Conservation (phyloP, 805 yeast genomes). For the Saccharomycopsis javanensis region DNA sequence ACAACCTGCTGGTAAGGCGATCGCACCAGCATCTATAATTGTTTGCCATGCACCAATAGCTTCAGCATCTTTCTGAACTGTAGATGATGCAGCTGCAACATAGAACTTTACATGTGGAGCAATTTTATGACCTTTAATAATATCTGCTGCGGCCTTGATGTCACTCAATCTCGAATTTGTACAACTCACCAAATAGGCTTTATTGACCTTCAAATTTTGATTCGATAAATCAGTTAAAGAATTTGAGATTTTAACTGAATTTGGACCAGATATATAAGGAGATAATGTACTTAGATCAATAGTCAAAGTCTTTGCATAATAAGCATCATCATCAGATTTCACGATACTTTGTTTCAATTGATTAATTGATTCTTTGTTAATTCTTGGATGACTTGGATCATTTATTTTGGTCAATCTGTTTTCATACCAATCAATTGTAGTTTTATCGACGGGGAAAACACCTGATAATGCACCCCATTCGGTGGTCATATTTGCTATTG, state of each 20-base stretch:
- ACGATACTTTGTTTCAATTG: slow-evolving; percentile 35
- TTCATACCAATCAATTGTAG: slow-evolving; percentile 66
- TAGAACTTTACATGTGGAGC: slow-evolving; percentile 90
- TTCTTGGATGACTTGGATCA: slow-evolving; percentile 61
- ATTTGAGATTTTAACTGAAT: slow-evolving; percentile 86
- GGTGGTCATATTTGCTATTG: slow-evolving; percentile 96
- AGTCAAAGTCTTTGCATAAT: slow-evolving; percentile 77
- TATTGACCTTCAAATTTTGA: slow-evolving; percentile 69
- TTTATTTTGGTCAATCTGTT: slow-evolving; percentile 40
- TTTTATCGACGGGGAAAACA: slow-evolving; percentile 87
- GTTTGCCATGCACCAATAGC: slow-evolving; percentile 86
- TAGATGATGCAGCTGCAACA: slow-evolving; percentile 94
- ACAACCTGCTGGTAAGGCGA: slow-evolving; percentile 94
- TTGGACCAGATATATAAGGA: slow-evolving; percentile 93
- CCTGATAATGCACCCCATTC: slow-evolving; percentile 99
- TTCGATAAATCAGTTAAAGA: slow-evolving; percentile 65
- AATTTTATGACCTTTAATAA: slow-evolving; percentile 71
- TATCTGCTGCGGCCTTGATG: slow-evolving; percentile 87
- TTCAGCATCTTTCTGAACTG: slow-evolving; percentile 90
- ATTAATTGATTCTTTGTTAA: slow-evolving; percentile 53
- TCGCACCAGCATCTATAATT: slow-evolving; percentile 86
- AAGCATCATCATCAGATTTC: slow-evolving; percentile 65
- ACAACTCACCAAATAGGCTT: slow-evolving; percentile 96
- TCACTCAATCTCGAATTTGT: slow-evolving; percentile 92
- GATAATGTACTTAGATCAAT: slow-evolving; percentile 73